Conservation (phyloP, 441 rosid genomes). For the Omphalea diandra region DNA sequence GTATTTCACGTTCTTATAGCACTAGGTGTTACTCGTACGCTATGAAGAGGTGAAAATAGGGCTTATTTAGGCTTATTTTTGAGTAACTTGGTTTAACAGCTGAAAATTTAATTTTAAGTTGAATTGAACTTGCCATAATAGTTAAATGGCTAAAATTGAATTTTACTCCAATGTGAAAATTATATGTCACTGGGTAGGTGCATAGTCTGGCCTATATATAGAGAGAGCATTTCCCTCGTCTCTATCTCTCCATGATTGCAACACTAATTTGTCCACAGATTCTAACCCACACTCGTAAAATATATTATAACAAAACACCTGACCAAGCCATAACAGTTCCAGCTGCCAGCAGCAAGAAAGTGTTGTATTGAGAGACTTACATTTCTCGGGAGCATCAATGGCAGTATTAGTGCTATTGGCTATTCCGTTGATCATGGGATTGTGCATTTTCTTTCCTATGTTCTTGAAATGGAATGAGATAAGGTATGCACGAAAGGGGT, state of each 20-base stretch:
- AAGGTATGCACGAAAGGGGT: conserved; percentile 55
- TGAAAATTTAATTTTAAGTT: too few relatives aligned
- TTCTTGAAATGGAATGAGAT: conserved; percentile 68
- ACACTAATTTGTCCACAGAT: neutral
- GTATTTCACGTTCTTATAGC: too few relatives aligned
- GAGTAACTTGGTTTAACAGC: too few relatives aligned
- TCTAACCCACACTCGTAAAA: neutral
- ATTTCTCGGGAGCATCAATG: conserved; percentile 28
- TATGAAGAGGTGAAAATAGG: too few relatives aligned
- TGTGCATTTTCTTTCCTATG: conserved; percentile 36
- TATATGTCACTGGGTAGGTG: conserved; percentile 16
- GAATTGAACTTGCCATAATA: too few relatives aligned
- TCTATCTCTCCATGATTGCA: neutral
- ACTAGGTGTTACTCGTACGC: too few relatives aligned
- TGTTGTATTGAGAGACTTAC: neutral
- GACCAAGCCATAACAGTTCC: conserved; percentile 6
- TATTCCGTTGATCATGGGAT: conserved; percentile 19
- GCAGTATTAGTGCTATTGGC: conserved; percentile 22
- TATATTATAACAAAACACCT: neutral
- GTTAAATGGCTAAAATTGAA: too few relatives aligned
- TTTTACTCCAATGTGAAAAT: neutral
- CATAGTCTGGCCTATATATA: conserved; percentile 27
- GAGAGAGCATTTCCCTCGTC: conserved; percentile 2
- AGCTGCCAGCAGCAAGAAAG: neutral
- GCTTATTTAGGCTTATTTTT: too few relatives aligned